Base-by-base conservation (phyloP, 805 yeast genomes). In the Citeromyces nyonsensis region DNA sequence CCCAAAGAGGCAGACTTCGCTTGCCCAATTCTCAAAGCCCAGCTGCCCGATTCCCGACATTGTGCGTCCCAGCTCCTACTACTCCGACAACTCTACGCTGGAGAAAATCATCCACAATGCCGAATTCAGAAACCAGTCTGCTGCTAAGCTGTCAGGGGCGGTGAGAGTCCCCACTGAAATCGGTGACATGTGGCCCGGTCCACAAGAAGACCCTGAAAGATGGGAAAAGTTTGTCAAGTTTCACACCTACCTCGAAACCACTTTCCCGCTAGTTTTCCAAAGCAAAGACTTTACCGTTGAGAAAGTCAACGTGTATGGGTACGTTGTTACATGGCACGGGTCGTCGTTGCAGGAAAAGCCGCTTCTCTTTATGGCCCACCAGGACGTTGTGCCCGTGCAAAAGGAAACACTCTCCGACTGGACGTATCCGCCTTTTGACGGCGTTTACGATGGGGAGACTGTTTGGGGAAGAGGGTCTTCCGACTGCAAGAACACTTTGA, bases 311-410 rank as follows among this genome's bases (percentile, higher is more conserved):
- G 59, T 69, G 5, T 68, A 69, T 39, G 83, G 81, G 3, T 54
- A 82, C 34, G 58, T 82, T 2, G 63, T 58, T 47, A 73, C 80
- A 11, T 69, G 81, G 68, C 45, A 61, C 37, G 91, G 93, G 4
- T 48, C 66, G 4, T 44, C 66, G 31, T 44, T 66, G 31, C 36
- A 48, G 3, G 54, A 74, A 39, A 73, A 76, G 47, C 93, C 94
- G 10, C 41, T 74, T 18, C 45, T 82, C 51, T 56, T 80, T 32
- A 69, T 78, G 44, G 86, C 88, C 1, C 94, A 82, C 48, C 78
- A 70, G 49, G 93, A 81, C 44, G 82, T 76, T 4, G 94, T 82
- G 15, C 93, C 94, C 1, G 77, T 79, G 7, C 79, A 73, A 42
- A 48, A 51, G 10, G 66, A 63, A 22, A 69, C 82, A 0, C 50